Evolutionary conservation across 768 basidiomycete species (phyloP), one percentile per base, ranked within the genome.

Genomic region (Melanogaster broomeanus): DNA sequence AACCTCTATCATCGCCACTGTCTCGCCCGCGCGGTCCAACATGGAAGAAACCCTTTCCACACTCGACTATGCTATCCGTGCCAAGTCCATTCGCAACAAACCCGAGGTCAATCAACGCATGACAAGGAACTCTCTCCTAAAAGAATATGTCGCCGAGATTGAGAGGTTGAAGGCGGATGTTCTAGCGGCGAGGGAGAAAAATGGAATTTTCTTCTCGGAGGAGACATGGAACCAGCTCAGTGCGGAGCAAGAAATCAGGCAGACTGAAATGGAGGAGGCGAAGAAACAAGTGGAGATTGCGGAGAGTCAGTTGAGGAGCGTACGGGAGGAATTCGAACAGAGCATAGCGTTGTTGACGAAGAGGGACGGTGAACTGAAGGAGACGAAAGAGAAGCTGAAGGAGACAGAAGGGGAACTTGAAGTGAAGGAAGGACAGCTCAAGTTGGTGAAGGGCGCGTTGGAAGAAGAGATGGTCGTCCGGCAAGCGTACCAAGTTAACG

Each of bases 1-100:
- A 73, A 99, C 97, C 0, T 96, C 93, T 61, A 93, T 99, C 64
- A 90, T 99, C 55, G 97, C 95, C 0, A 98, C 97, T 6, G 83
- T 98, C 61, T 96, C 93, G 9, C 96, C 97, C 1, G 90, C 93
- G 5, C 84, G 91, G 21, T 90, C 85, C 22, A 98, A 96, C 65
- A 81, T 96, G 74, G 97, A 99, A 69, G 97, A 98, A 71, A 98
- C 97, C 0, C 81, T 97, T 18, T 97, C 95, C 3, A 99, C 97
- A 0, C 85, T 99, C 39, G 94, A 98, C 67, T 99, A 99, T 61
- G 96, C 97, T 27, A 81, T 93, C 41, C 85, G 92, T 22, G 97
- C 97, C 25, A 98, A 96, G 67, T 90, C 90, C 22, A 98, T 99
- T 63, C 83, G 85, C 45, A 98, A 98, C 73, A 88, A 89, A 61